These are phyloP conservation scores for Fusarium dimerum DNA, from an alignment of 2,329 filamentous ascomycete species.

Conservation along the genomic window DNA sequence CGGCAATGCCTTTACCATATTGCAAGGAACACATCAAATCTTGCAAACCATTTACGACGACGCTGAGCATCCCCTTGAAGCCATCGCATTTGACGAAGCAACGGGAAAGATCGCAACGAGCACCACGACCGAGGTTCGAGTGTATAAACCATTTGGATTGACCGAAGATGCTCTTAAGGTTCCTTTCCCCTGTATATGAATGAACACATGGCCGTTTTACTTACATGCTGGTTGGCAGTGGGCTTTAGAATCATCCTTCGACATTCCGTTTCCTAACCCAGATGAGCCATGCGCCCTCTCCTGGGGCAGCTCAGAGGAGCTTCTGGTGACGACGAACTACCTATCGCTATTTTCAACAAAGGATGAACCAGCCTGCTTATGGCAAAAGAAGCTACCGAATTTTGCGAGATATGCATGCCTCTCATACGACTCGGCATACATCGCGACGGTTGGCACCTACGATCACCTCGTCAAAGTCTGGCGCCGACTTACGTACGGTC, in stretches of 20 bases:
- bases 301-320: conserved; percentile 85
- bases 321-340: conserved; percentile 72
- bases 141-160: conserved; percentile 76
- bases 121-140: conserved; percentile 64
- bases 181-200: conserved; percentile 25
- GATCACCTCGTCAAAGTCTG: conserved; percentile 91
- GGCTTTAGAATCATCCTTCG: conserved; percentile 64
- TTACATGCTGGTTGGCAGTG: conserved; percentile 47
- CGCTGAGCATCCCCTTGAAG: conserved; percentile 67
- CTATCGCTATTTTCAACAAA: conserved; percentile 68
- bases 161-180: conserved; percentile 76
- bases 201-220: conserved; percentile 8
- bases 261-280: conserved; percentile 35
- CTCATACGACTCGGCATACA: conserved; percentile 84
- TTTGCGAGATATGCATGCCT: conserved; percentile 73
- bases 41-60: conserved; percentile 92
- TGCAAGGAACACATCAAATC: conserved; percentile 71
- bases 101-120: conserved; percentile 84
- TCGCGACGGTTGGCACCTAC: conserved; percentile 76
- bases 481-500: conserved; percentile 82
- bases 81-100: conserved; percentile 77
- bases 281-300: conserved; percentile 60
- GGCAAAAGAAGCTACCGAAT: conserved; percentile 74
- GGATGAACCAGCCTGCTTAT: conserved; percentile 58
- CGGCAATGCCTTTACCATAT: conserved; percentile 82